phyloP scores from a whole-genome alignment of 2,329 filamentous ascomycete genomes.

The Blumeria graminis region DNA sequence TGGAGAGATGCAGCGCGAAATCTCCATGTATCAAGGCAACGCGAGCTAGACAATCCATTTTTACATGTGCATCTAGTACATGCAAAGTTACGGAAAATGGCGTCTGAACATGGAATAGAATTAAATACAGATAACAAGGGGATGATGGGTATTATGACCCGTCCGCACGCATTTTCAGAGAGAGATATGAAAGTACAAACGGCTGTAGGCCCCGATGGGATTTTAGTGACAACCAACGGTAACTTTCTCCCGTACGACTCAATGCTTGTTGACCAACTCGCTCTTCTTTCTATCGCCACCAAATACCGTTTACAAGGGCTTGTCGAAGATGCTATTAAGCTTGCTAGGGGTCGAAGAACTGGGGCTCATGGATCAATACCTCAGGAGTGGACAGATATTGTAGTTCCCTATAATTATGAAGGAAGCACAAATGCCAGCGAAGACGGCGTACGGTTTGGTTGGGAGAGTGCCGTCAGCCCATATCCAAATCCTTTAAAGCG shows the following conservation, averaged over 20 bases:
- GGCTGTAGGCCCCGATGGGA: constrained; percentile 36
- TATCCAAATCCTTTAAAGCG: constrained; percentile 33
- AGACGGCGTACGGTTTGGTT: constrained; percentile 13
- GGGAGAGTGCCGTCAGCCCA: constrained; percentile 27
- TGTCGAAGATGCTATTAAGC: constrained; percentile 48
- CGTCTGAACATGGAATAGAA: constrained; percentile 29
- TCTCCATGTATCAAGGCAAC: constrained; percentile 29
- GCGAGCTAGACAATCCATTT: constrained; percentile 32
- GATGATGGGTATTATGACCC: constrained; percentile 19
- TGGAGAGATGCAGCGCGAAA: constrained; percentile 37
- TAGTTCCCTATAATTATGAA: constrained; percentile 23
- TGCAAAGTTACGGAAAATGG: constrained; percentile 28
- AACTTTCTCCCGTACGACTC: constrained; percentile 54
- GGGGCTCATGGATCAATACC: constrained; percentile 63
- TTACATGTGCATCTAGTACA: constrained; percentile 12
- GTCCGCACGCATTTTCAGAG: constrained; percentile 11
- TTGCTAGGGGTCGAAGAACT: constrained; percentile 47
- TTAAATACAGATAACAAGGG: constrained; percentile 32
- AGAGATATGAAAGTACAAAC: constrained; percentile 24
- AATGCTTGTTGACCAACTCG: constrained; percentile 57
- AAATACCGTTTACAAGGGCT: constrained; percentile 56
- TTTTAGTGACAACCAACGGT: constrained; percentile 36
- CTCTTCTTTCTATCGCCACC: constrained; percentile 58
- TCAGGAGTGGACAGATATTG: constrained; percentile 50
- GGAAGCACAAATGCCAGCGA: constrained; percentile 13